Conservation (phyloP, 1,284 basidiomycete genomes). For the Melampsora larici-populina region DNA sequence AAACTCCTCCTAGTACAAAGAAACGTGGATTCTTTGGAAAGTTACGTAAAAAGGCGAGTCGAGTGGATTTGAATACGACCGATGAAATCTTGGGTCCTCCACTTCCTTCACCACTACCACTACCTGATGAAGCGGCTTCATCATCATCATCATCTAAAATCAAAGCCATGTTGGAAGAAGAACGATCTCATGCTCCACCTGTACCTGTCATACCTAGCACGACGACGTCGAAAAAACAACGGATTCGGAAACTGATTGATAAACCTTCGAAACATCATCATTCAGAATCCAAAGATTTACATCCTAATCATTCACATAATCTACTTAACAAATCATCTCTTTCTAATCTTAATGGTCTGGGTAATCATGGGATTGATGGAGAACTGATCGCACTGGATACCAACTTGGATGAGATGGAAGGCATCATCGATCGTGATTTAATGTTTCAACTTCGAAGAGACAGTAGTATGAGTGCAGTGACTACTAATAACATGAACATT, state of each 20-base stretch:
- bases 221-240: conserved; percentile 14
- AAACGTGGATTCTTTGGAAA: conserved; percentile 40
- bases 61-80: conserved; percentile 15
- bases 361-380: conserved; percentile 11
- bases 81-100: background rate
- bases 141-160: conserved; percentile 13
- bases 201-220: background rate
- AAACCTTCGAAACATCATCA: background rate
- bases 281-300: background rate
- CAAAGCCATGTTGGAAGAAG: conserved; percentile 15
- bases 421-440: conserved; percentile 65
- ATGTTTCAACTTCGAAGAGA: conserved; percentile 30
- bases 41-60: conserved; percentile 38
- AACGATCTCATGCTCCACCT: background rate
- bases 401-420: conserved; percentile 76
- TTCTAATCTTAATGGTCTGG: conserved; percentile 1
- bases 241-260: conserved; percentile 26
- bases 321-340: conserved; percentile 6
- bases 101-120: background rate
- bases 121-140: conserved; percentile 4
- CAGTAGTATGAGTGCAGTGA: conserved; percentile 47
- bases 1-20: conserved; percentile 2
- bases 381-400: conserved; percentile 64
- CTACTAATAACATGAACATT: background rate
- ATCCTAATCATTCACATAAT: background rate